phyloP scores from a whole-genome alignment of 2,329 filamentous ascomycete genomes.

The Sclerotinia trifoliorum region DNA sequence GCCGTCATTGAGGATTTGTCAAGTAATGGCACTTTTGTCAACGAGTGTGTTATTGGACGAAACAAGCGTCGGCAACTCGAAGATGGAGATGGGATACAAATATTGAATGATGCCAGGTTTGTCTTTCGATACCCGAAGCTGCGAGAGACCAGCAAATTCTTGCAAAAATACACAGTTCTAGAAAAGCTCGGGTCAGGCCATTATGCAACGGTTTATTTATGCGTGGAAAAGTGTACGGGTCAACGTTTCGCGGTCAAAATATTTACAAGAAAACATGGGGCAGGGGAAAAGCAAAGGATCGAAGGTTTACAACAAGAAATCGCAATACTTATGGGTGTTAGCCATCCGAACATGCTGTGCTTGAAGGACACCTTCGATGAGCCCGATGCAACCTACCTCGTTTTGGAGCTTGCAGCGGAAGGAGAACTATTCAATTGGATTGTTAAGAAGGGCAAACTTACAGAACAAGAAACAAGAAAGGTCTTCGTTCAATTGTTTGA shows the following conservation, averaged over 20 bases:
- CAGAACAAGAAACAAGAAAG: slow-evolving; percentile 78
- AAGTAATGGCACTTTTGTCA: slow-evolving; percentile 94
- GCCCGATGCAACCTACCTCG: slow-evolving; percentile 82
- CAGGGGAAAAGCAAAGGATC: slow-evolving; percentile 78
- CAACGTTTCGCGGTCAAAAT: slow-evolving; percentile 88
- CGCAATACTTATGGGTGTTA: slow-evolving; percentile 94
- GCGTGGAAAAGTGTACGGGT: slow-evolving; percentile 81
- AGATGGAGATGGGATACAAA: slow-evolving; percentile 86
- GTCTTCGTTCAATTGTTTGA: slow-evolving; percentile 90
- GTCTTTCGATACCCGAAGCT: slow-evolving; percentile 86
- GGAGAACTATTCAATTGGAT: slow-evolving; percentile 97
- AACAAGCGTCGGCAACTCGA: slow-evolving; percentile 88
- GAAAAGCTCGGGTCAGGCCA: slow-evolving; percentile 91
- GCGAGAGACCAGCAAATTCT: slow-evolving; percentile 72
- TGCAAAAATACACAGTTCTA: slow-evolving; percentile 79
- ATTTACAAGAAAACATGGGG: slow-evolving; percentile 81
- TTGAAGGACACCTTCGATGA: slow-evolving; percentile 96
- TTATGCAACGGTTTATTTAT: slow-evolving; percentile 90
- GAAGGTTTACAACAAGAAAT: slow-evolving; percentile 94
- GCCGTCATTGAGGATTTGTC: slow-evolving; percentile 91
- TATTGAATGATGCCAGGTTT: slow-evolving; percentile 78
- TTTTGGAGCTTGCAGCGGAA: slow-evolving; percentile 85
- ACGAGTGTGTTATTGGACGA: slow-evolving; percentile 83
- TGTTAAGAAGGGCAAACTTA: slow-evolving; percentile 83
- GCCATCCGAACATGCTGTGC: slow-evolving; percentile 88